phyloP scores from a whole-genome alignment of 495 filamentous ascomycete genomes.

The Aspergillus panamensis region DNA sequence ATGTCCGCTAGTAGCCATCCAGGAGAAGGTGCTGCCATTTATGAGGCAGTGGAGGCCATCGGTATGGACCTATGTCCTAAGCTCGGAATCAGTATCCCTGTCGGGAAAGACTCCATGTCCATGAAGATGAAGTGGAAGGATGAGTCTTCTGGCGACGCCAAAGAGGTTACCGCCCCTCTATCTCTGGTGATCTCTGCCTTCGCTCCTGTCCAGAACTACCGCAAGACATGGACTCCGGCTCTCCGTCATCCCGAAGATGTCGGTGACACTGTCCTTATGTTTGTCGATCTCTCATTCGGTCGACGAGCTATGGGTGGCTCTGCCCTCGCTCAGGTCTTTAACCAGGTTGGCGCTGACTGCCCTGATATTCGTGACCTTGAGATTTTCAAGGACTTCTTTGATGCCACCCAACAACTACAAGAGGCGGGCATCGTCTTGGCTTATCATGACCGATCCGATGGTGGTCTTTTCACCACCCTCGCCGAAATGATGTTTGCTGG shows the following conservation, averaged over 20 bases:
- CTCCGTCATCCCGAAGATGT: constrained; percentile 80
- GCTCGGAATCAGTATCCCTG: constrained; percentile 86
- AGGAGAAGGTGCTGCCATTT: constrained; percentile 90
- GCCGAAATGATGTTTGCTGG: constrained; percentile 99
- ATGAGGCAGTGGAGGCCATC: constrained; percentile 91
- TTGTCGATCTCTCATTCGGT: constrained; percentile 81
- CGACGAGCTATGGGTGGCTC: constrained; percentile 83
- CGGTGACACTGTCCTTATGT: constrained; percentile 84
- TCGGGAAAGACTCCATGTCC: constrained; percentile 96
- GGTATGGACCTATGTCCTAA: constrained; percentile 82
- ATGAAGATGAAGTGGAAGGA: constrained; percentile 99
- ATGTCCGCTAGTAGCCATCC: constrained; percentile 94
- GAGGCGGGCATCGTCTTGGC: constrained; percentile 84
- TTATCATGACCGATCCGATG: constrained; percentile 93
- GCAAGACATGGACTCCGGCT: constrained; percentile 89
- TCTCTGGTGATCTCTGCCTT: constrained; percentile 90
- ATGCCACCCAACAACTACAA: constrained; percentile 82
- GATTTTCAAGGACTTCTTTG: constrained; percentile 85
- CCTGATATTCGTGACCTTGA: constrained; percentile 83
- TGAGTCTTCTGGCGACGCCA: constrained; percentile 57
- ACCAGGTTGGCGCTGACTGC: constrained; percentile 75
- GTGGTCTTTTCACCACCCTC: constrained; percentile 86
- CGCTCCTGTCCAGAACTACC: constrained; percentile 70
- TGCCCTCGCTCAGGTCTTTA: constrained; percentile 88
- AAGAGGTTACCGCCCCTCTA: constrained; percentile 87